Evolutionary conservation across 495 filamentous ascomycete genomes (phyloP).

Genomic region (Sporormia fimetaria): DNA sequence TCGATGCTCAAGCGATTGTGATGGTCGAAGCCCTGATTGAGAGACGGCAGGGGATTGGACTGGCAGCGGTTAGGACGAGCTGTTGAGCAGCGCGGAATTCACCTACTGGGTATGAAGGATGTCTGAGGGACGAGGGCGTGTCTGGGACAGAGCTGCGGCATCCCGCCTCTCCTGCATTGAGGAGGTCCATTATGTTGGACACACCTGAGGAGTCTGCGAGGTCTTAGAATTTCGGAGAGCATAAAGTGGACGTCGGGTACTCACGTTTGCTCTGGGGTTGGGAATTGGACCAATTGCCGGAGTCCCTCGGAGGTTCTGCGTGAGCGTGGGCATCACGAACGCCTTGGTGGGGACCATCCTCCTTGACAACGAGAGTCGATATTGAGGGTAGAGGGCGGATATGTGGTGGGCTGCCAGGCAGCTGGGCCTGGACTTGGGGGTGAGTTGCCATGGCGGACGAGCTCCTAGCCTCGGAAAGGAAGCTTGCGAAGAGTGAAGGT

Average conservation of each 20-base stretch:
- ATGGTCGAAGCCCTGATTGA: constrained; percentile 34
- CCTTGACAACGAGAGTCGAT: too few species aligned
- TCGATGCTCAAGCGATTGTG: constrained; percentile 28
- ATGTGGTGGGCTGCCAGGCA: too few species aligned
- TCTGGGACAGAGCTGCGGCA: constrained; percentile 29
- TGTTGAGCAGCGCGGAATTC: neutral
- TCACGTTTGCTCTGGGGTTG: constrained; percentile 32
- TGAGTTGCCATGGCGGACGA: too few species aligned
- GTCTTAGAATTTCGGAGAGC: constrained; percentile 6
- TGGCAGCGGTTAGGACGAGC: neutral
- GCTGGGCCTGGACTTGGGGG: too few species aligned
- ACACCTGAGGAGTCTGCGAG: constrained; percentile 32
- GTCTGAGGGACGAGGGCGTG: constrained; percentile 31
- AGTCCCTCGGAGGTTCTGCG: too few species aligned
- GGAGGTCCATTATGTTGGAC: constrained; percentile 29
- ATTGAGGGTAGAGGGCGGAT: too few species aligned
- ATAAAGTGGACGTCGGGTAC: constrained; percentile 4
- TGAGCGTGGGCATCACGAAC: constrained; percentile 23
- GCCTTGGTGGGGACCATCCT: constrained; percentile 22
- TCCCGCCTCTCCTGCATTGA: constrained; percentile 35
- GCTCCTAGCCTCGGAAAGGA: too few species aligned
- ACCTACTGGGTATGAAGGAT: constrained; percentile 17
- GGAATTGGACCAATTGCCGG: constrained; percentile 29
- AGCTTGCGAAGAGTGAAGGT: too few species aligned
- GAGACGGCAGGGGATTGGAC: constrained; percentile 25